phyloP scores from a whole-genome alignment of 2,329 filamentous ascomycete genomes.

The Xylariaceae sp. region DNA sequence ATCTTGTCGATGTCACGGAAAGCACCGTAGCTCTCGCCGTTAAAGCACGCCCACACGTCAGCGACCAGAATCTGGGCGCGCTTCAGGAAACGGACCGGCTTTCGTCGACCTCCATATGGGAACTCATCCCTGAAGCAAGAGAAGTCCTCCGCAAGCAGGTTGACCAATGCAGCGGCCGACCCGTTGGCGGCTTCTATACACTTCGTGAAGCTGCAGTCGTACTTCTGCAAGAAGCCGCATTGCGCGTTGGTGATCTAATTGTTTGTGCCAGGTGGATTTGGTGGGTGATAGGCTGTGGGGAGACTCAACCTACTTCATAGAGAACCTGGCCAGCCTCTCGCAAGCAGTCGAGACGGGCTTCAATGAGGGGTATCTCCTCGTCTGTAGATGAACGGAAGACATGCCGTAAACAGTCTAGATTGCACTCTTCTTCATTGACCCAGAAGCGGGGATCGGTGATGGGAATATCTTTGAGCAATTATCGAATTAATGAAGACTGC shows the following conservation, averaged over 20 bases:
- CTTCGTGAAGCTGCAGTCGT: conserved; percentile 66
- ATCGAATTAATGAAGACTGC: conserved; percentile 22
- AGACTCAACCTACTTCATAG: conserved; percentile 54
- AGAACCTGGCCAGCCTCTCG: conserved; percentile 78
- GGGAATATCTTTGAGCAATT: conserved; percentile 57
- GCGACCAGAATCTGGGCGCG: conserved; percentile 94
- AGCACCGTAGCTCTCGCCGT: conserved; percentile 68
- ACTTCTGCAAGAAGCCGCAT: conserved; percentile 50
- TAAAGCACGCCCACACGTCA: conserved; percentile 93
- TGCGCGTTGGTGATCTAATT: conserved; percentile 16
- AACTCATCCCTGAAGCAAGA: conserved; percentile 80
- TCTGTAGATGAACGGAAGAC: conserved; percentile 83
- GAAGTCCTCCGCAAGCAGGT: conserved; percentile 77
- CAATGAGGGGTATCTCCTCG: conserved; percentile 79
- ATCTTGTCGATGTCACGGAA: conserved; percentile 92
- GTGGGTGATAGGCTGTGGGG: conserved; percentile 16
- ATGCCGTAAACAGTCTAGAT: conserved; percentile 63
- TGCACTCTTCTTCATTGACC: conserved; percentile 70
- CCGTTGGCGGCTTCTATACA: conserved; percentile 68
- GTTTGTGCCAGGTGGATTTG: conserved; percentile 7
- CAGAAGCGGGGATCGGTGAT: conserved; percentile 88
- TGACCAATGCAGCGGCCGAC: conserved; percentile 80
- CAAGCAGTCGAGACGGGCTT: conserved; percentile 71
- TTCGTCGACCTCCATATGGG: conserved; percentile 63
- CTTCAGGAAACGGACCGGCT: conserved; percentile 77